Percentiles rank a stretch among this genome's conserved stretches.
phyloP scores from a whole-genome alignment of 306 rosid genomes.

The Canavalia ensiformis region DNA sequence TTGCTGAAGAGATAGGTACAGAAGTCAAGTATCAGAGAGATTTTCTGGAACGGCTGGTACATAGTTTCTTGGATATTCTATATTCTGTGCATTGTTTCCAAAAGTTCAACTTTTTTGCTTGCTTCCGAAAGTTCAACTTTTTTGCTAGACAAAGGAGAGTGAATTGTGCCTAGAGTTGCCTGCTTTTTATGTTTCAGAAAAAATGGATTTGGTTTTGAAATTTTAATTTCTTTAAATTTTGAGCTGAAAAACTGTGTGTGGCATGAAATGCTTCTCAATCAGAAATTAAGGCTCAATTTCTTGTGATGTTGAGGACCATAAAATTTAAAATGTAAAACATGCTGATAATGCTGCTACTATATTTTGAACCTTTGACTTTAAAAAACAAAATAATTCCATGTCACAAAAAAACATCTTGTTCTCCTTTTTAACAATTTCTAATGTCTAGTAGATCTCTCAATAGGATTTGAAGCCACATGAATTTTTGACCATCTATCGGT shows the following conservation, averaged over 20 bases:
- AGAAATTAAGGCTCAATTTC: slow-evolving; percentile 25
- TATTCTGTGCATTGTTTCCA: slow-evolving; percentile 22
- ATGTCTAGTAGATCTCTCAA: background rate
- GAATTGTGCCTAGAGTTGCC: background rate
- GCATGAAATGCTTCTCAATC: slow-evolving; percentile 34
- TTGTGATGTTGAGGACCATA: slow-evolving; percentile 2
- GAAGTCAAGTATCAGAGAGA: slow-evolving; percentile 77
- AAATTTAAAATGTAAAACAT: slow-evolving; percentile 33
- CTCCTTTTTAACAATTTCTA: background rate
- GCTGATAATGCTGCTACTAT: background rate
- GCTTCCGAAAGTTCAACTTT: background rate
- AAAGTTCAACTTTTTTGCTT: background rate
- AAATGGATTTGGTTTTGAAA: slow-evolving; percentile 9
- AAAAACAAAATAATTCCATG: slow-evolving; percentile 9
- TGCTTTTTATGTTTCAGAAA: slow-evolving; percentile 21
- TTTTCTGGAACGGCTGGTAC: slow-evolving; percentile 84
- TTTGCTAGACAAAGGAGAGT: background rate
- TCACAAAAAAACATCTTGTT: background rate
- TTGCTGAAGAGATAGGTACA: slow-evolving; percentile 84
- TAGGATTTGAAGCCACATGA: background rate
- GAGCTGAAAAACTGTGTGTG: slow-evolving; percentile 18
- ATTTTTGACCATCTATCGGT: slow-evolving; percentile 8
- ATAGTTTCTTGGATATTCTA: slow-evolving; percentile 7
- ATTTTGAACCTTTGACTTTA: slow-evolving; percentile 16
- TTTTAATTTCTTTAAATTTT: slow-evolving; percentile 23